Conservation (phyloP, 345 rosid genomes). For the Populus deltoides region DNA sequence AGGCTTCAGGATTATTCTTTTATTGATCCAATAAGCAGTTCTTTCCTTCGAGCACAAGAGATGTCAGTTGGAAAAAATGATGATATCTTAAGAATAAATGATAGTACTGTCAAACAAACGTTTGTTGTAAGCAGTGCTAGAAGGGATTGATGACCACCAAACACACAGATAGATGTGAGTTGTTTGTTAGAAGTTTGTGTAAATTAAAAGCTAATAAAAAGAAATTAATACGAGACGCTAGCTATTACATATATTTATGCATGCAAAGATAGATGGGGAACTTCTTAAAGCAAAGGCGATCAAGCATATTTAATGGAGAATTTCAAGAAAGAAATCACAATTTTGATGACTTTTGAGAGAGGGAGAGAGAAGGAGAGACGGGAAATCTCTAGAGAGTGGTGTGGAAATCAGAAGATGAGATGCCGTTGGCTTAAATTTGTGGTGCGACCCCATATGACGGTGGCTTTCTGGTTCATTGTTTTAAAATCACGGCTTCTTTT, state of each 20-base stretch:
- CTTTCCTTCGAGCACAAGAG: constrained; percentile 13
- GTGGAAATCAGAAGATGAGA: neutral
- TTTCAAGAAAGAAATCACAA: neutral
- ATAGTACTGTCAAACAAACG: neutral
- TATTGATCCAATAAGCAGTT: neutral
- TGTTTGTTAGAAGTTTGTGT: neutral
- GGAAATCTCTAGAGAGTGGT: neutral
- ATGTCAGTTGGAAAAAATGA: neutral
- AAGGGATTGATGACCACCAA: neutral
- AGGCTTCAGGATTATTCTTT: neutral
- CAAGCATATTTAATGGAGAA: neutral
- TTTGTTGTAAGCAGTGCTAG: neutral
- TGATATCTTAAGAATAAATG: neutral
- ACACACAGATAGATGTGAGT: neutral
- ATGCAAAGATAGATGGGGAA: neutral
- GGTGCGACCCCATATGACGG: neutral
- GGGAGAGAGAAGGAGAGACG: neutral
- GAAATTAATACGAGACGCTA: neutral
- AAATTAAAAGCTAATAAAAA: neutral
- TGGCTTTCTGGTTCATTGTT: neutral
- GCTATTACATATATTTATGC: neutral
- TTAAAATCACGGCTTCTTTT: no score
- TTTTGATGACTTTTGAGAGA: neutral
- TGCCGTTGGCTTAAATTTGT: neutral
- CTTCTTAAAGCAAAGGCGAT: neutral